Evolutionary conservation across 345 rosid genomes (phyloP), one percentile per base, ranked within the genome.

Genomic region (Turritis glabra): DNA sequence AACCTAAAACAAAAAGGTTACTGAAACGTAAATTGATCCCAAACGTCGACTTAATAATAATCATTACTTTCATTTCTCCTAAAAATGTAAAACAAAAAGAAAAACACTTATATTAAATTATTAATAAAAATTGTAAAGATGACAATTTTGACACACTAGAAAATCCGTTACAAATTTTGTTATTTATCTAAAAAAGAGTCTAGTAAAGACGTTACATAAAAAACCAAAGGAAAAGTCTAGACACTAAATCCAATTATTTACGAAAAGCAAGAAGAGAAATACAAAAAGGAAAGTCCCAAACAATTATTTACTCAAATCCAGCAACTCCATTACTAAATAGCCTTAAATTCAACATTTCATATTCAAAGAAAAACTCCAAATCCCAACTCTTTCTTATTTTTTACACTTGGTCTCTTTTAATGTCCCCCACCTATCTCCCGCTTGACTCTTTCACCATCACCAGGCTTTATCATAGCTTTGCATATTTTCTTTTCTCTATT

Each of bases 281-380:
- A 62, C 9, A 47, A 72, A 35, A 55, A 27, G 47, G 61, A 67
- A 69, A 64, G n/a, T 27, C 63, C 30, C 72, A 38, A 26, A 73
- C 67, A 81, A 64, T 13, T 29, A 12, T 57, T 60, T 79, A 75
- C 81, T 79, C 60, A 58, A 62, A 33, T 59, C 64, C 74, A 70
- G 72, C 72, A 64, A 64, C 76, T 51, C 52, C 76, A 62, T 46
- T 21, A 69, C 12, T 75, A 21, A 10, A 27, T 4, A 37, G 23
- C 13, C n/a, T 23, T 44, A 26, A 66, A 58, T 18, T 33, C 43
- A 56, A 47, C 5, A 52, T 50, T 50, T 18, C 71, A 50, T 3
- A 63, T 19, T 17, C 1, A 50, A 50, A 12, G 26, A 64, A 75
- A 61, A 48, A 15, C 58, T 58, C 44, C 53, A 38, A 75, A 67